A percentile compares a stretch with the other conserved stretches of the same genome.
These are phyloP conservation scores for Coniella lustricola DNA, from an alignment of 2,329 filamentous ascomycete genomes.

Conservation along the genomic window DNA sequence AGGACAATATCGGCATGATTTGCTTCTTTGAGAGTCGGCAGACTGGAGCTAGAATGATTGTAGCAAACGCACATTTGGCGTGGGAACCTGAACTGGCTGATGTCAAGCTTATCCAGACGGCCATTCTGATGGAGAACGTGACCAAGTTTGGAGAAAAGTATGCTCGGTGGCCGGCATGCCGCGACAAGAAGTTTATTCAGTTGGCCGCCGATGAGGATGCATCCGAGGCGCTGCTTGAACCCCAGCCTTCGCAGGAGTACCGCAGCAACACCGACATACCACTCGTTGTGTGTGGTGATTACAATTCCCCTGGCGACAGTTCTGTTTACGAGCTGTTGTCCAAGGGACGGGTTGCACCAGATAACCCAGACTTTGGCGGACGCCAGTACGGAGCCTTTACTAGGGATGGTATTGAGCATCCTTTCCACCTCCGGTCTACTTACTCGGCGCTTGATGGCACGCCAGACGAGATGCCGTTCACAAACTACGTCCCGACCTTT, in stretches of 20 bases:
- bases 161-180: constrained; percentile 68
- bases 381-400: constrained; percentile 93
- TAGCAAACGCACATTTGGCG: constrained; percentile 89
- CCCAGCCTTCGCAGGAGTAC: constrained; percentile 81
- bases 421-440: constrained; percentile 86
- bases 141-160: constrained; percentile 82
- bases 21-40: constrained; percentile 86
- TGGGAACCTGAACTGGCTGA: constrained; percentile 90
- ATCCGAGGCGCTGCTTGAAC: constrained; percentile 52
- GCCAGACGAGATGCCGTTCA: constrained; percentile 80
- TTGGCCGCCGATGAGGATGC: constrained; percentile 39
- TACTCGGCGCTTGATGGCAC: constrained; percentile 79
- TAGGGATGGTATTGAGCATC: constrained; percentile 83
- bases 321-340: constrained; percentile 88
- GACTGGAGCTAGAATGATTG: constrained; percentile 85
- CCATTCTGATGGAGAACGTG: constrained; percentile 88
- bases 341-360: constrained; percentile 67
- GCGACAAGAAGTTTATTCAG: constrained; percentile 64
- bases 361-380: constrained; percentile 72
- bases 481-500: constrained; percentile 95
- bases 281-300: constrained; percentile 86
- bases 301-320: constrained; percentile 83
- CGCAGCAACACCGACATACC: constrained; percentile 80
- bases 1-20: constrained; percentile 91
- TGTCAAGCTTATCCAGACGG: constrained; percentile 94